Conservation (phyloP, 73 alveolate species). For the Uronychia setigera region DNA sequence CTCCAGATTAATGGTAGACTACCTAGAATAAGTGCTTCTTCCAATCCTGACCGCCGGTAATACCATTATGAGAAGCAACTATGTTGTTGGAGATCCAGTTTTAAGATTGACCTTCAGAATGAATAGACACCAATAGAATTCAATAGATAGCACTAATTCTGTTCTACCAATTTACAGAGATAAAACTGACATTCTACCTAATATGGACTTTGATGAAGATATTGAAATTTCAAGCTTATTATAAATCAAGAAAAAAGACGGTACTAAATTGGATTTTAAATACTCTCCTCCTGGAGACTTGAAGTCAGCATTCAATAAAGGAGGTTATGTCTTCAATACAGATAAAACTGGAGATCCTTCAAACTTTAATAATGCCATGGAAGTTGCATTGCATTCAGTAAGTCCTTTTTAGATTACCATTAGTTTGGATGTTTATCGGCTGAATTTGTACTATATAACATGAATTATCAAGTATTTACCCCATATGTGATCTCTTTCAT, state of each 20-base stretch:
- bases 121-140: background rate
- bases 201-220: background rate
- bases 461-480: constrained; percentile 5
- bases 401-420: no score
- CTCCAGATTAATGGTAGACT: no score
- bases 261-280: background rate
- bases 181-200: background rate
- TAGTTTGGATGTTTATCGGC: background rate
- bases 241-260: background rate
- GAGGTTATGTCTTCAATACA: background rate
- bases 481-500: background rate
- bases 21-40: no score
- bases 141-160: background rate
- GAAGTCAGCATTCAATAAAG: background rate
- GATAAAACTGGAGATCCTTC: background rate
- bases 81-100: background rate
- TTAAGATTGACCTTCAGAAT: background rate
- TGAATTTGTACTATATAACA: constrained; percentile 29
- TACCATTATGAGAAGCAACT: background rate
- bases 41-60: background rate
- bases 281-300: background rate
- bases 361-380: background rate
- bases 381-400: background rate
- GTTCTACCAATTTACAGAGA: background rate
- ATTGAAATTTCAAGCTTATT: background rate